phyloP scores from a whole-genome alignment of 1,139 yeast genomes.

The Lodderomyces elongisporus region DNA sequence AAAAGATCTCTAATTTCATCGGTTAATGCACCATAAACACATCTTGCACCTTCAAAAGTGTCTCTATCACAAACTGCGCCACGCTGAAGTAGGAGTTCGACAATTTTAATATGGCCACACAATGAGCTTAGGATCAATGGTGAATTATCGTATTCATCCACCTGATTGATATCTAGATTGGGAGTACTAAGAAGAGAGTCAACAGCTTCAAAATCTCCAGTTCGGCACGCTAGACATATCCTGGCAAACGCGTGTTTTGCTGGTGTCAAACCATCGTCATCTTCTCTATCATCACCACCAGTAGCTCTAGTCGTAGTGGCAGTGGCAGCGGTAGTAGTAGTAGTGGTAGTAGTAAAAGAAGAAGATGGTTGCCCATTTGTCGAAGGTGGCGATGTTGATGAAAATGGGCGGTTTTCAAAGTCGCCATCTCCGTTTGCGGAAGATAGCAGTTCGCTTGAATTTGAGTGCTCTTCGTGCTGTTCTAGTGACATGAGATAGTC shows the following conservation, averaged over 20 bases:
- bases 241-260: constrained; percentile 27
- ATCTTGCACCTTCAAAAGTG: constrained; percentile 74
- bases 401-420: too few relatives aligned
- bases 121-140: constrained; percentile 69
- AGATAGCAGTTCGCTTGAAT: too few relatives aligned
- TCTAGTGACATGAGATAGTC: too few relatives aligned
- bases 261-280: constrained; percentile 1
- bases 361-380: too few relatives aligned
- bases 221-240: constrained; percentile 63
- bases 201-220: constrained; percentile 62
- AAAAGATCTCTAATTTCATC: constrained; percentile 58
- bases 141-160: constrained; percentile 70
- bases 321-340: constrained; percentile 3
- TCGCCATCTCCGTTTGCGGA: too few relatives aligned
- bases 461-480: too few relatives aligned
- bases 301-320: neutral
- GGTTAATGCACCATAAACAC: constrained; percentile 72
- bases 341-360: constrained; percentile 1
- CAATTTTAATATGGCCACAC: constrained; percentile 68
- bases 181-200: constrained; percentile 50
- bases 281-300: constrained; percentile 1
- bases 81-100: constrained; percentile 48
- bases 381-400: too few relatives aligned
- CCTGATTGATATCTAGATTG: constrained; percentile 54
- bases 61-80: constrained; percentile 80